Base-by-base conservation (phyloP, 495 filamentous ascomycete genomes). In the Aspergillus sclerotioniger region DNA sequence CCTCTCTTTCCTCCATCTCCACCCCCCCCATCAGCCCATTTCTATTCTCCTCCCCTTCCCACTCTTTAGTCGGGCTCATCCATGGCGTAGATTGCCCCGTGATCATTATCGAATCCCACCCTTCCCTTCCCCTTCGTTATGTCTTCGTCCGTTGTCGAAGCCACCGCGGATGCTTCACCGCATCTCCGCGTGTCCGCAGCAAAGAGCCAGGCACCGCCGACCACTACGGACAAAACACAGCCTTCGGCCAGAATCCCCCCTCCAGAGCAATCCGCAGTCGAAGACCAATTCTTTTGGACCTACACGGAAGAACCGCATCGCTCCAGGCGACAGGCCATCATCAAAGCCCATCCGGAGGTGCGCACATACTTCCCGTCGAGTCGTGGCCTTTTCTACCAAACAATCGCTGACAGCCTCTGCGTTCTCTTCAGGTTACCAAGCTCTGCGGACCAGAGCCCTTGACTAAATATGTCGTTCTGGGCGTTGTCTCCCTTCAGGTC, bases 341-440 rank as follows among this genome's bases (percentile, higher is more conserved):
- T 99, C 76, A 97, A 96, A 77, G 95, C 95, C 21, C 93, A 99
- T 71, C 95, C 95, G 48, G 92, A 98, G 83, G 94, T 96, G 80
- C 51, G 53, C 59, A 3, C 47, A 37, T 48, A 49, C 45, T 43
- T 35, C 17, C 28, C 29, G n/a, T 16, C 33, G 16, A 48, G 13
- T 21, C 43, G n/a, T 56, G 9, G 28, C 44, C 25, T 35, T 19
- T 43, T 43, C 51, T 13, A 19, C 16, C 35, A 19, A 17, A 37
- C 32, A 28, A 39, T 32, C 59, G 37, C 61, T 61, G 61, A 65
- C 62, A 25, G 17, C 15, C 28, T 43, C 45, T 8, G 29, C 15
- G 16, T 45, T 50, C 12, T 31, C 16, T 37, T 51, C 67, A 96
- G 92, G 91, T 98, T 50, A 93, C 89, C 54, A 98, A 97, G 75